Percentiles rank a stretch among this genome's conserved stretches.
phyloP scores from a whole-genome alignment of 2,329 filamentous ascomycete species.

The Diaporthe capsici region DNA sequence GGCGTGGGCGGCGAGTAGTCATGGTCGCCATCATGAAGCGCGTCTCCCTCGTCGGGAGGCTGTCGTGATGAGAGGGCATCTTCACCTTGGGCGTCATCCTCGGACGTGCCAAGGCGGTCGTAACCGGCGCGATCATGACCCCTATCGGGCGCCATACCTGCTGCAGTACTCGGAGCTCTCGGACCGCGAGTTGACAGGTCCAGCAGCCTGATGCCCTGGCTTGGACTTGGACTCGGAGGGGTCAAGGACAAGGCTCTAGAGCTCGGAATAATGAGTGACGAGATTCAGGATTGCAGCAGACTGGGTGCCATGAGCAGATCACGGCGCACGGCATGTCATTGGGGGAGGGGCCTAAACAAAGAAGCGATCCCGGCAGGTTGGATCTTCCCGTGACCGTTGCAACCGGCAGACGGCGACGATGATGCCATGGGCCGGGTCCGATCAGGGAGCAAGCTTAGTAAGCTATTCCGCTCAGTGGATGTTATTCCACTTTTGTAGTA shows the following conservation, averaged over 20 bases:
- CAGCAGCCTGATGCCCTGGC: neutral
- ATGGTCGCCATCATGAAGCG: neutral
- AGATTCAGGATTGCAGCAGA: neutral
- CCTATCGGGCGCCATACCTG: slow-evolving; percentile 40
- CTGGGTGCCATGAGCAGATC: neutral
- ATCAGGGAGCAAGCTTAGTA: slow-evolving; percentile 2
- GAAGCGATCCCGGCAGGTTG: slow-evolving; percentile 24
- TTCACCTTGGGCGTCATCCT: neutral
- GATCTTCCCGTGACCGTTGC: slow-evolving; percentile 18
- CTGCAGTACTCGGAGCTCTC: neutral
- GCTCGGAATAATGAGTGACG: neutral
- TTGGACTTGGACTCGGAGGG: neutral
- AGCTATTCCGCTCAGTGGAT: neutral
- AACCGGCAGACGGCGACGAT: slow-evolving; percentile 22
- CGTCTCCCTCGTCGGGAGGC: neutral
- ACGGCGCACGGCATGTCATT: neutral
- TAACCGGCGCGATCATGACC: slow-evolving; percentile 16
- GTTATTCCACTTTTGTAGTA: neutral
- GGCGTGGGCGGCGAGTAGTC: neutral
- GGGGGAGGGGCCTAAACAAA: neutral
- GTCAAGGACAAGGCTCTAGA: neutral
- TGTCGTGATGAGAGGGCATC: slow-evolving; percentile 5
- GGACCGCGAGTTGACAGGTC: slow-evolving; percentile 5
- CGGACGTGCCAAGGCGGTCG: neutral
- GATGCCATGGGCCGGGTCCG: slow-evolving; percentile 35